Evolutionary conservation across 306 rosid genomes (phyloP).

Genomic region (Lathyrus sativus): DNA sequence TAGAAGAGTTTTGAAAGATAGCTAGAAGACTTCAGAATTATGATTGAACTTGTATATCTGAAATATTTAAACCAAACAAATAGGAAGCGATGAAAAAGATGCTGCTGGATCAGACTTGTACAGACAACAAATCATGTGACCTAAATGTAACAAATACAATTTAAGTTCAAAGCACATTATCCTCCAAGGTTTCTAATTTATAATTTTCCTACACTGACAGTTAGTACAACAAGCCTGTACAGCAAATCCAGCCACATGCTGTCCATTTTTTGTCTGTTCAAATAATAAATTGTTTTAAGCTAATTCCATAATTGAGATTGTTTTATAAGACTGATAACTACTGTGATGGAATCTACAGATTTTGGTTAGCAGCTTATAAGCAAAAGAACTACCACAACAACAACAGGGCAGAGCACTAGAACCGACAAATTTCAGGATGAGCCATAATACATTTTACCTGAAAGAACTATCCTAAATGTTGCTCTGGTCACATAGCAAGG

Average conservation of each 20-base stretch:
- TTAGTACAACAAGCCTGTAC: slow-evolving; percentile 22
- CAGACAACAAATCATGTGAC: neutral
- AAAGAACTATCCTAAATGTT: slow-evolving; percentile 41
- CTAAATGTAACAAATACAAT: slow-evolving; percentile 8
- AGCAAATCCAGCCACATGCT: slow-evolving; percentile 26
- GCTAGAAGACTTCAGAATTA: neutral
- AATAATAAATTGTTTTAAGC: slow-evolving; percentile 32
- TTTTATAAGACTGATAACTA: slow-evolving; percentile 51
- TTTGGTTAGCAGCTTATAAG: slow-evolving; percentile 61
- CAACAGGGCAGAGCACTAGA: slow-evolving; percentile 35
- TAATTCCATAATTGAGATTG: slow-evolving; percentile 39
- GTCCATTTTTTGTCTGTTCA: slow-evolving; percentile 21
- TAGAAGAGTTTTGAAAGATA: neutral
- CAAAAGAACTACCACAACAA: slow-evolving; percentile 42
- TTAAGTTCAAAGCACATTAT: neutral
- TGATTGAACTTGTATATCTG: neutral
- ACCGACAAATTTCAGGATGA: slow-evolving; percentile 46
- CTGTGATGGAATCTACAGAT: slow-evolving; percentile 56
- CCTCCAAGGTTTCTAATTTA: slow-evolving; percentile 15
- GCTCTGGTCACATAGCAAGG: slow-evolving; percentile 59
- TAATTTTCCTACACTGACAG: slow-evolving; percentile 17
- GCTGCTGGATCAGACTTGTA: neutral
- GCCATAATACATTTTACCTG: slow-evolving; percentile 44
- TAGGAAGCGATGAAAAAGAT: slow-evolving; percentile 2
- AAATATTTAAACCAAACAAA: neutral